Percentiles rank a stretch among this genome's conserved stretches.
These are phyloP conservation scores for Zostera marina DNA, from an alignment of 116 monocot species.

Conservation along the genomic window DNA sequence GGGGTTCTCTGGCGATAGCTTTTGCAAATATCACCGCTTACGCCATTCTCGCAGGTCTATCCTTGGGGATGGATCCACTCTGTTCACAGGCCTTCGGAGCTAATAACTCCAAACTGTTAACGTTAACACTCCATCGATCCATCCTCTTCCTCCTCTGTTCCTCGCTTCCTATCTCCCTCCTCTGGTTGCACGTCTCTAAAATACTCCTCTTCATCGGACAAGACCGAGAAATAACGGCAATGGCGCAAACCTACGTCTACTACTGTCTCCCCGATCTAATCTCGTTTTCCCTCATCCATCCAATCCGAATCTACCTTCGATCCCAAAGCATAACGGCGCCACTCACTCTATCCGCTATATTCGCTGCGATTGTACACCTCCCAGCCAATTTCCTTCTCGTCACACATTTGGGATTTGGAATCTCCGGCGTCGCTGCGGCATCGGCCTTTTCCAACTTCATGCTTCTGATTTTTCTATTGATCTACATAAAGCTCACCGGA, in stretches of 20 bases:
- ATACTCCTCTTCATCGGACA: slow-evolving; percentile 15
- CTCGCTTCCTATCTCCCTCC: slow-evolving; percentile 13
- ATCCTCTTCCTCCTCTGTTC: slow-evolving; percentile 18
- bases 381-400: slow-evolving; percentile 19
- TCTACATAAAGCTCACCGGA: slow-evolving; percentile 7
- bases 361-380: slow-evolving; percentile 12
- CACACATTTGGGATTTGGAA: slow-evolving; percentile 13
- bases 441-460: slow-evolving; percentile 33
- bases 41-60: slow-evolving; percentile 17
- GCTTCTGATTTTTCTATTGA: slow-evolving; percentile 21
- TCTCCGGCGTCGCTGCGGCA: slow-evolving; percentile 40
- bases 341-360: slow-evolving; percentile 11
- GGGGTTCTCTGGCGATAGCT: slow-evolving; percentile 14
- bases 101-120: slow-evolving; percentile 11
- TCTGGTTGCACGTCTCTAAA: slow-evolving; percentile 15
- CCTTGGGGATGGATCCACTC: slow-evolving; percentile 22
- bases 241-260: slow-evolving; percentile 11
- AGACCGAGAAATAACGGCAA: slow-evolving; percentile 10
- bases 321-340: slow-evolving; percentile 13
- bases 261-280: slow-evolving; percentile 17
- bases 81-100: slow-evolving; percentile 22
- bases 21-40: slow-evolving; percentile 22
- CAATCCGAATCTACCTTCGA: slow-evolving; percentile 20
- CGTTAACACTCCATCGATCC: slow-evolving; percentile 16
- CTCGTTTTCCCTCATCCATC: slow-evolving; percentile 19